Evolutionary conservation across 352 stramenopile genomes (phyloP).

Genomic region (Globisporangium abappressorium): DNA sequence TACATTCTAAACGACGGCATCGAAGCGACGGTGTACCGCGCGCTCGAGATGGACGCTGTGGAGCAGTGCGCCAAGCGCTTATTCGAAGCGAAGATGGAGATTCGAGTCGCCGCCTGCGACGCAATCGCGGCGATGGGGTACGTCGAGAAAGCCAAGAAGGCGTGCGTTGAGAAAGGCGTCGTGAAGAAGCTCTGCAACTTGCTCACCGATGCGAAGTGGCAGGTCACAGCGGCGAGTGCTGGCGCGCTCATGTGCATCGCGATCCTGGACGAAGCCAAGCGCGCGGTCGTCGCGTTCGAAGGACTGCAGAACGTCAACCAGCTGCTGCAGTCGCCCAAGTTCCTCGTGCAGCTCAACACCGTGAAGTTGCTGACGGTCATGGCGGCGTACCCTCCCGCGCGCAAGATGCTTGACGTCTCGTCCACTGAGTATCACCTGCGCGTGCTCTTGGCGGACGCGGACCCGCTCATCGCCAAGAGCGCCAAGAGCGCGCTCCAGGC

Average conservation of each 20-base stretch:
- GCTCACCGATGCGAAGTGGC: slow-evolving; percentile 52
- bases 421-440: slow-evolving; percentile 52
- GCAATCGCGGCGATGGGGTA: slow-evolving; percentile 51
- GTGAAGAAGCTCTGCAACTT: slow-evolving; percentile 58
- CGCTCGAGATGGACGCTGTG: slow-evolving; percentile 53
- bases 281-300: slow-evolving; percentile 47
- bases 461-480: slow-evolving; percentile 53
- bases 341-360: slow-evolving; percentile 59
- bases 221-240: slow-evolving; percentile 45
- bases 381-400: slow-evolving; percentile 52
- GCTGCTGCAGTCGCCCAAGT: slow-evolving; percentile 56
- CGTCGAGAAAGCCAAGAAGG: slow-evolving; percentile 54
- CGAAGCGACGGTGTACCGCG: slow-evolving; percentile 39
- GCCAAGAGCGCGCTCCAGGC: slow-evolving; percentile 46
- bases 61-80: slow-evolving; percentile 41
- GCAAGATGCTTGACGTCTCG: slow-evolving; percentile 42
- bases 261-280: slow-evolving; percentile 68
- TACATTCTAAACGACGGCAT: slow-evolving; percentile 65
- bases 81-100: slow-evolving; percentile 33
- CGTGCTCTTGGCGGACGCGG: slow-evolving; percentile 32
- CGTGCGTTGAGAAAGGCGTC: slow-evolving; percentile 46
- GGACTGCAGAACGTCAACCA: slow-evolving; percentile 50
- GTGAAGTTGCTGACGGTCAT: slow-evolving; percentile 64
- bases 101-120: slow-evolving; percentile 53
- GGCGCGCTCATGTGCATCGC: slow-evolving; percentile 68